A percentile compares a stretch with the other conserved stretches of the same genome.
Conservation (phyloP, 768 basidiomycete species). For the Leccinum subtestaceum region DNA sequence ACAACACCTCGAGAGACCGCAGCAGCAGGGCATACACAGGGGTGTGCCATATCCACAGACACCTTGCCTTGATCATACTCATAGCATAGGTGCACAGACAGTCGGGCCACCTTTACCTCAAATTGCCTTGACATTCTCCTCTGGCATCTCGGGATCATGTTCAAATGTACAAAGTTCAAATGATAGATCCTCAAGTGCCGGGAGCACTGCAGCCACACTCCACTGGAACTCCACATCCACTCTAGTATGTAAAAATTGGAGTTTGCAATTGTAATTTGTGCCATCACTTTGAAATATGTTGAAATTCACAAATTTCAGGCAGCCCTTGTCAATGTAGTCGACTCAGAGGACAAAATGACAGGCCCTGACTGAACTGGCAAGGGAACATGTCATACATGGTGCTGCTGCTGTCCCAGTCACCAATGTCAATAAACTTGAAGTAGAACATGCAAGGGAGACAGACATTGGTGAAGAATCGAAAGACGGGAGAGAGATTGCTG, state of each 20-base stretch:
- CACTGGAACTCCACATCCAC: not conserved
- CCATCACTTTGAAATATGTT: not conserved
- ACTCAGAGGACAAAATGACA: not conserved
- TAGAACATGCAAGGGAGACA: not conserved
- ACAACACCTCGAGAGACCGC: not conserved
- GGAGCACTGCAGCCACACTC: not conserved
- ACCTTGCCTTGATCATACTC: not conserved
- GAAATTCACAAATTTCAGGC: no score
- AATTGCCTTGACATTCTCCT: not conserved
- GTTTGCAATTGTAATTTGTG: not conserved
- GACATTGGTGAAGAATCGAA: not conserved
- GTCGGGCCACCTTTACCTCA: not conserved
- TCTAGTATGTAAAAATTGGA: not conserved
- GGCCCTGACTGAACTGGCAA: not conserved
- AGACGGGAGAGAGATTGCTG: not conserved
- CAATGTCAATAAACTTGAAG: no score
- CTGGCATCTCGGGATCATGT: not conserved
- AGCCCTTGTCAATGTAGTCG: no score
- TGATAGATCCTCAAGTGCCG: no score
- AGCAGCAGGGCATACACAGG: not conserved
- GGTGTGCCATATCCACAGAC: not conserved
- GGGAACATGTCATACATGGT: not conserved
- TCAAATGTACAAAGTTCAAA: not conserved
- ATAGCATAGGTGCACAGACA: rapidly evolving
- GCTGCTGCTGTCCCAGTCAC: no score